Conservation (phyloP, 495 filamentous ascomycete genomes). For the Penicillium egyptiacum region DNA sequence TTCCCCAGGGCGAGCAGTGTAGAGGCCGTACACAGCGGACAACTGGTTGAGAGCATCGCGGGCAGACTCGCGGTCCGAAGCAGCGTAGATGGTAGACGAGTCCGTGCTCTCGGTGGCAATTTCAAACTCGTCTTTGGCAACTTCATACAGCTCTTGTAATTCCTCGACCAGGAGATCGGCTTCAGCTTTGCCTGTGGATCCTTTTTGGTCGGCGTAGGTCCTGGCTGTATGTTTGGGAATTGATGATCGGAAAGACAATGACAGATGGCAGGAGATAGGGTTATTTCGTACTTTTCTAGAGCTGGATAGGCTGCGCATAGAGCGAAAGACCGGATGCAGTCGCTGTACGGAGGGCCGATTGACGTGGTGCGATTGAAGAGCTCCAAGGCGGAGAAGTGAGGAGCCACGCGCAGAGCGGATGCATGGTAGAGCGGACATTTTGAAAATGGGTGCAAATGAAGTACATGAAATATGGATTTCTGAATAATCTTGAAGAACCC, state of each 20-base stretch:
- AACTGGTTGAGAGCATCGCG: conserved; percentile 46
- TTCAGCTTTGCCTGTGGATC: conserved; percentile 12
- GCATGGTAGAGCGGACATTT: neutral
- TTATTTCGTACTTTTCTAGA: neutral
- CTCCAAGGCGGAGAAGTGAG: conserved; percentile 1
- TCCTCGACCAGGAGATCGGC: conserved; percentile 45
- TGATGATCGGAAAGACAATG: neutral
- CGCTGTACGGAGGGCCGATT: neutral
- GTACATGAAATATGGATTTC: neutral
- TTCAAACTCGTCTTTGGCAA: conserved; percentile 50
- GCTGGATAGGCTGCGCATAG: neutral
- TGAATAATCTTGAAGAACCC: neutral
- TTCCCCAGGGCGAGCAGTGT: conserved; percentile 28
- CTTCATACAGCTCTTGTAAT: conserved; percentile 45
- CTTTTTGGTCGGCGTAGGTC: neutral
- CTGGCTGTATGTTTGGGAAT: neutral
- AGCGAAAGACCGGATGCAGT: neutral
- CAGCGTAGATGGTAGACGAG: conserved; percentile 44
- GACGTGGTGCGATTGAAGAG: neutral
- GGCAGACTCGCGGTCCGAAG: conserved; percentile 47
- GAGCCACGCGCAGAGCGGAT: neutral
- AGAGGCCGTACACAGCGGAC: conserved; percentile 36
- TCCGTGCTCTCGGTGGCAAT: conserved; percentile 49
- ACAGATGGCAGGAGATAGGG: neutral
- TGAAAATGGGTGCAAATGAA: neutral